Percentiles rank a stretch among this genome's conserved stretches.
Conservation (phyloP, 2,329 filamentous ascomycete genomes). For the Trichophyton rubrum region DNA sequence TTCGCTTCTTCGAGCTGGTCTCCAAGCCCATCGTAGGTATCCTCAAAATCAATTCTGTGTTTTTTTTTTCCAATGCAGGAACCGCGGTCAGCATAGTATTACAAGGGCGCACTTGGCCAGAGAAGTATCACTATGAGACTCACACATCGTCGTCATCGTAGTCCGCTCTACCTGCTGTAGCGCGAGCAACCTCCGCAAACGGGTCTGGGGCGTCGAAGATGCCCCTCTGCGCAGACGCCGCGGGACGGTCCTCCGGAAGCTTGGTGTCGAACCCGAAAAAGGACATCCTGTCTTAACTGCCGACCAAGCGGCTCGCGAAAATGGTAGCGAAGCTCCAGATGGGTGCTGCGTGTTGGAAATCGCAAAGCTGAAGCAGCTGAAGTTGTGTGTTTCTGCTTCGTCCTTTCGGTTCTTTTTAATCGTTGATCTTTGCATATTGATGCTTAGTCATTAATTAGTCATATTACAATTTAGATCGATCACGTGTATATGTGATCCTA, state of each 20-base stretch:
- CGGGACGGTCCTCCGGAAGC: conserved; percentile 52
- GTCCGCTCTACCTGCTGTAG: conserved; percentile 31
- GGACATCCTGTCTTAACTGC: conserved; percentile 48
- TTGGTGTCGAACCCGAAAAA: conserved; percentile 81
- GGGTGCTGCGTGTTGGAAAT: background rate
- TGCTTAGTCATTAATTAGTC: background rate
- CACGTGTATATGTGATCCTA: too few species aligned
- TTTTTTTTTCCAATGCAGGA: conserved; percentile 16
- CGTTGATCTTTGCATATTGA: background rate
- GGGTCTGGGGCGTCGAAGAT: conserved; percentile 77
- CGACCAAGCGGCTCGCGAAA: background rate
- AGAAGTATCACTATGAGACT: conserved; percentile 17
- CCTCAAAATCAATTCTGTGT: conserved; percentile 73
- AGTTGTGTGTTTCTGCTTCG: background rate
- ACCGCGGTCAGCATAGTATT: background rate
- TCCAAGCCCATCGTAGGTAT: conserved; percentile 91
- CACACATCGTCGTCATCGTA: conserved; percentile 46
- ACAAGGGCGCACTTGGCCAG: background rate
- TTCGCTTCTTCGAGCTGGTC: conserved; percentile 83
- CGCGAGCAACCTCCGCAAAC: conserved; percentile 66
- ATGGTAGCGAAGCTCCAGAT: background rate
- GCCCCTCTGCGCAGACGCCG: conserved; percentile 53
- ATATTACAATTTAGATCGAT: background rate
- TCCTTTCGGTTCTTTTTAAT: background rate
- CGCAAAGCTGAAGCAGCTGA: too few species aligned